A percentile compares a stretch with the other conserved stretches of the same genome.
Conservation (phyloP, 257 asterid genomes). For the Schizonepeta tenuifolia region DNA sequence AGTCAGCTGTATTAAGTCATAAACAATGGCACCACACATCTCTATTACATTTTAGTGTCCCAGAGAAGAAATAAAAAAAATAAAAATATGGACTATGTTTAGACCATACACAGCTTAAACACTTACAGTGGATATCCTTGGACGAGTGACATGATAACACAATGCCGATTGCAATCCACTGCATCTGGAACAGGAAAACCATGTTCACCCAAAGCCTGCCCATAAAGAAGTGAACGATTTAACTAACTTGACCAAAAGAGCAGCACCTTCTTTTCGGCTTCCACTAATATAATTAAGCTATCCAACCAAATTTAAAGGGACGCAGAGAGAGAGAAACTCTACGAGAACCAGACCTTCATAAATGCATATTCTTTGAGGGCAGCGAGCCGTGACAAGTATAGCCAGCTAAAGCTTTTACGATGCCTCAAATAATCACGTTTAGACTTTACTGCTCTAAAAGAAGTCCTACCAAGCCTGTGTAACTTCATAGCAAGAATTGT, state of each 20-base stretch:
- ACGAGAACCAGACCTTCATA: constrained; percentile 71
- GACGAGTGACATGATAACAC: constrained; percentile 92
- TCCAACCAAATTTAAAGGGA: neutral
- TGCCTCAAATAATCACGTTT: constrained; percentile 99
- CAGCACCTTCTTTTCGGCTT: constrained; percentile 36
- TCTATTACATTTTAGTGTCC: constrained; percentile 16
- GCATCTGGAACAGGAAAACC: constrained; percentile 97
- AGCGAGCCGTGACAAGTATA: constrained; percentile 95
- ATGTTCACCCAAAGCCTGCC: constrained; percentile 90
- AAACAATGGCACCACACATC: neutral
- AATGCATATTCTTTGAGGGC: constrained; percentile 97
- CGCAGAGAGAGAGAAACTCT: neutral
- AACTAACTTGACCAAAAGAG: constrained; percentile 45
- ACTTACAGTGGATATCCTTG: constrained; percentile 96
- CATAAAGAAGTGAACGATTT: constrained; percentile 26
- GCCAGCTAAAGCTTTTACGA: constrained; percentile 92
- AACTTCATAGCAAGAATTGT: constrained; percentile 92
- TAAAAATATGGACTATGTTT: neutral
- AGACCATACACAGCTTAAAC: constrained; percentile 11
- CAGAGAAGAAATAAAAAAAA: constrained; percentile 5
- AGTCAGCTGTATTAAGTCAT: neutral
- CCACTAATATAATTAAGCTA: constrained; percentile 13
- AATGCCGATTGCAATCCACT: constrained; percentile 94
- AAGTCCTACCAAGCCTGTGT: constrained; percentile 94
- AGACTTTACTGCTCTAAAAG: constrained; percentile 95